These are phyloP conservation scores for Saccharomyces hybrid DNA, from an alignment of 1,139 yeast genomes.

Conservation along the genomic window DNA sequence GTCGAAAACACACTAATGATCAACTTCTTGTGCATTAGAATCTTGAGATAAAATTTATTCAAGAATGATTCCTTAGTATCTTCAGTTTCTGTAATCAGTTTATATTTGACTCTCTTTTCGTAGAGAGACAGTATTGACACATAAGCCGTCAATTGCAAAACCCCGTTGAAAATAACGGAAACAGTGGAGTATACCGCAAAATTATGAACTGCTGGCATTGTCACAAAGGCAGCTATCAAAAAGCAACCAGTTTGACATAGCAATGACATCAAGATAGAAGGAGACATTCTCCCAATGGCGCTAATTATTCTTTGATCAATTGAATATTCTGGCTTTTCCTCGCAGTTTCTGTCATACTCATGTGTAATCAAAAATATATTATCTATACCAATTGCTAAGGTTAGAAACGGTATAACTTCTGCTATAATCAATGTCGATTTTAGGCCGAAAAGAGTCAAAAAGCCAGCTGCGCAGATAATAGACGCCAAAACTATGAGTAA, in stretches of 20 bases:
- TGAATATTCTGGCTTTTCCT: slow-evolving; percentile 38
- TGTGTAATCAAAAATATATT: slow-evolving; percentile 82
- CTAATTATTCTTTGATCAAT: slow-evolving; percentile 51
- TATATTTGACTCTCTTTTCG: slow-evolving; percentile 13
- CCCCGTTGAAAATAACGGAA: slow-evolving; percentile 69
- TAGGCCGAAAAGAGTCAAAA: slow-evolving; percentile 66
- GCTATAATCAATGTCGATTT: slow-evolving; percentile 90
- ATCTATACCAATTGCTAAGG: slow-evolving; percentile 91
- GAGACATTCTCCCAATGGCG: slow-evolving; percentile 71
- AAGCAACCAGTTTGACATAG: slow-evolving; percentile 72
- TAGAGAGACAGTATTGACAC: slow-evolving; percentile 49
- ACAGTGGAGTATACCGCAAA: slow-evolving; percentile 89
- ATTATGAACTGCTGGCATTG: slow-evolving; percentile 93
- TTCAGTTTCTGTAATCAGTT: slow-evolving; percentile 12
- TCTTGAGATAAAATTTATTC: slow-evolving; percentile 20
- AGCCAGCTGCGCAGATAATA: slow-evolving; percentile 72
- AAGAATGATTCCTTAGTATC: slow-evolving; percentile 34
- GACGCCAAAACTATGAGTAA: slow-evolving; percentile 73
- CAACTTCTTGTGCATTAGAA: background rate
- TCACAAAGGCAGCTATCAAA: slow-evolving; percentile 67
- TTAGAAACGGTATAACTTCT: slow-evolving; percentile 92
- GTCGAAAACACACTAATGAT: slow-evolving; percentile 49
- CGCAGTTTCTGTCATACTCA: slow-evolving; percentile 55
- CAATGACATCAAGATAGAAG: slow-evolving; percentile 76
- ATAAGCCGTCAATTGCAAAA: slow-evolving; percentile 76